Conservation (phyloP, 306 rosid genomes). For the Senna tora region DNA sequence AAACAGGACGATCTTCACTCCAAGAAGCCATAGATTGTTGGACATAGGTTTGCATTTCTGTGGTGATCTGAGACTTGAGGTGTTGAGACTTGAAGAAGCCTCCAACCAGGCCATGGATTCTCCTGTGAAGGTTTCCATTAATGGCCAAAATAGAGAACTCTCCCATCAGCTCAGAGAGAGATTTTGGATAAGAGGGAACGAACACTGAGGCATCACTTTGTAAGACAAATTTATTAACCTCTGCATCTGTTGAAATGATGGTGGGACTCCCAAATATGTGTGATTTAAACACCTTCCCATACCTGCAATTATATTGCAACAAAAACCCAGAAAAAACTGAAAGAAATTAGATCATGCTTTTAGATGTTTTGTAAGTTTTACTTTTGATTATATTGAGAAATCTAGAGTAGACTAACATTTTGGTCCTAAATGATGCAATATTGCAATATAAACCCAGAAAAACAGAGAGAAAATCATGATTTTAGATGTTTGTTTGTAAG, state of each 20-base stretch:
- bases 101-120: conserved; percentile 41
- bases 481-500: neutral
- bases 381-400: too few relatives aligned
- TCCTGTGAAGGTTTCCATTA: conserved; percentile 24
- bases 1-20: conserved; percentile 65
- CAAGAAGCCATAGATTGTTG: conserved; percentile 71
- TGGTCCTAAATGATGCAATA: too few relatives aligned
- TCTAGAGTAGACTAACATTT: too few relatives aligned
- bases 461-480: too few relatives aligned
- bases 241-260: conserved; percentile 1
- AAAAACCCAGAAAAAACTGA: neutral
- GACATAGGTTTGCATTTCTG: conserved; percentile 75
- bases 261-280: conserved; percentile 25
- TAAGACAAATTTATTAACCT: conserved; percentile 7
- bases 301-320: neutral
- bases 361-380: neutral
- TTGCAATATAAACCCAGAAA: neutral
- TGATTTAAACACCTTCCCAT: conserved; percentile 22
- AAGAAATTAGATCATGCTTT: too few relatives aligned
- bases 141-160: neutral
- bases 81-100: conserved; percentile 89
- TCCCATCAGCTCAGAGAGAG: neutral
- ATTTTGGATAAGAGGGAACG: conserved; percentile 20
- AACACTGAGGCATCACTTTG: conserved; percentile 21
- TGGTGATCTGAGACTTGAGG: conserved; percentile 82